Percentiles rank a stretch among this genome's conserved stretches.
Conservation (phyloP, 148 eudicot genomes). For the Mesembryanthemum crystallinum region DNA sequence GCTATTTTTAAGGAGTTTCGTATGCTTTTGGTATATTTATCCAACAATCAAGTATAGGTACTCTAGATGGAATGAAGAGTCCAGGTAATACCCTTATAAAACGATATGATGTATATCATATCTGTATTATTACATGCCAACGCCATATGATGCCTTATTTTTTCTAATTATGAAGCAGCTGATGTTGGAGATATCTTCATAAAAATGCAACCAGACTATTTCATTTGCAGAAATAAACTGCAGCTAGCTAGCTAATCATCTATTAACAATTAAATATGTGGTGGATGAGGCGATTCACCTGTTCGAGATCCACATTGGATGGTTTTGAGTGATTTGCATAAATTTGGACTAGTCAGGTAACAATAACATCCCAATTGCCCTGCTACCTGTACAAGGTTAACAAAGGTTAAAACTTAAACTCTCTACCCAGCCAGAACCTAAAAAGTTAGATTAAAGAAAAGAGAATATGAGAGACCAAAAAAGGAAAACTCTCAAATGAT, state of each 20-base stretch:
- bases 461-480: neutral
- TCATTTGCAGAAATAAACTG: too few relatives aligned
- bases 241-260: too few relatives aligned
- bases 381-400: neutral
- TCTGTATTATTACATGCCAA: too few relatives aligned
- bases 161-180: too few relatives aligned
- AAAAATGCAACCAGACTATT: neutral
- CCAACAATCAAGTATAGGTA: too few relatives aligned
- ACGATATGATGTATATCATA: too few relatives aligned
- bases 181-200: too few relatives aligned
- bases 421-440: neutral
- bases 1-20: too few relatives aligned
- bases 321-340: neutral
- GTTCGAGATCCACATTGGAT: neutral
- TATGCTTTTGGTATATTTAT: too few relatives aligned
- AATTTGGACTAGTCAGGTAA: neutral
- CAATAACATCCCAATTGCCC: neutral
- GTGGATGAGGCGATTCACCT: neutral
- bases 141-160: too few relatives aligned
- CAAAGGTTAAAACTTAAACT: neutral
- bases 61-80: too few relatives aligned
- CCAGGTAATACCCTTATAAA: too few relatives aligned
- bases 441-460: neutral
- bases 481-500: slow-evolving; percentile 5
- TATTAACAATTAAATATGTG: neutral